These are phyloP conservation scores for Trypanosoma theileri DNA, from an alignment of 208 protist genomes.

Conservation along the genomic window DNA sequence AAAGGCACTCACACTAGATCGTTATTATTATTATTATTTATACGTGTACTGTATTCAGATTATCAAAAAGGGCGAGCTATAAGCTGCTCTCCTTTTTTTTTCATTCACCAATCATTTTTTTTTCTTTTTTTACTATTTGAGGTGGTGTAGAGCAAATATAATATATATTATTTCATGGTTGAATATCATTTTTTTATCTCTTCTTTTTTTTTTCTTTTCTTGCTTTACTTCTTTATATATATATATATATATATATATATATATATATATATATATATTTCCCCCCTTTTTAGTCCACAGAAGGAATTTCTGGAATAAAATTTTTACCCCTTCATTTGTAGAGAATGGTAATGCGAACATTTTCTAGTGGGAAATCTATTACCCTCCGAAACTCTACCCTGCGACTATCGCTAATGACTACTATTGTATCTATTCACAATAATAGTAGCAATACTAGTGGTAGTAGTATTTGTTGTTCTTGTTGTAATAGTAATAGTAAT, in stretches of 20 bases:
- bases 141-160: no score
- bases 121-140: no score
- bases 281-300: neutral
- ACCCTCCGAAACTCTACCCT: constrained; percentile 2
- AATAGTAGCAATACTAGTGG: neutral
- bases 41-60: no score
- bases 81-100: no score
- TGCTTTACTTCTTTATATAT: no score
- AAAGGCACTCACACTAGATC: no score
- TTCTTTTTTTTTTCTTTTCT: neutral
- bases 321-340: constrained; percentile 6
- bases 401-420: constrained; percentile 10
- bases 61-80: no score
- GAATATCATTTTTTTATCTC: constrained; percentile 14
- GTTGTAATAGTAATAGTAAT: neutral
- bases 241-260: no score
- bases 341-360: neutral
- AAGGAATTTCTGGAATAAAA: no score
- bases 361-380: neutral
- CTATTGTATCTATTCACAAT: constrained; percentile 18
- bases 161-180: neutral
- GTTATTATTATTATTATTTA: no score
- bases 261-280: no score
- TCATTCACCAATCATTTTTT: neutral
- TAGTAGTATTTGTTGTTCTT: no score